Evolutionary conservation across 768 basidiomycete species (phyloP), one percentile per base, ranked within the genome.

Genomic region (Astraeus odoratus): DNA sequence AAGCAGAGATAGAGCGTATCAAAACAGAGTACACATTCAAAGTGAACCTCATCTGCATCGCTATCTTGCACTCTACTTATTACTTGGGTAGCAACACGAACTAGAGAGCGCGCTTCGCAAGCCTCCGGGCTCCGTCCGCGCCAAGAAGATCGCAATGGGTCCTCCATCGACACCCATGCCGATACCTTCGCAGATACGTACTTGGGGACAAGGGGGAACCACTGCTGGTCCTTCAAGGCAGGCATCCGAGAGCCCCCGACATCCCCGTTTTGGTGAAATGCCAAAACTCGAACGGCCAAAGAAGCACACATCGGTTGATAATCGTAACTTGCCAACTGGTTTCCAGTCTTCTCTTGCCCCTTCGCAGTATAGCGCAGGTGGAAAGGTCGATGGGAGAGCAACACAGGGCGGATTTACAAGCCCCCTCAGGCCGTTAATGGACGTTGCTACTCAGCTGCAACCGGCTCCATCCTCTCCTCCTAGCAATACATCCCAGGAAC

Each of bases 21-120:
- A 80, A 75, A 54, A 84, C 85, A 1, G 77, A 84, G 46, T 75
- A 77, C 35, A 68, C 73, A 19, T 87, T 89, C 69, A 83, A 77
- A 65, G 86, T 83, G 64, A 42, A 70, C 37, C 23, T 39, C 51
- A 19, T 47, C 8, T 10, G 6, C 15, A 9, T 46, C 9, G 46
- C n/a, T 42, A 29, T 52, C 16, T 19, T 43, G 19, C 41, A 24
- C 38, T 42, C 23, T 29, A 40, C 34, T 61, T 41, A 57, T 49
- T 24, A 31, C 34, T 42, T 49, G 42, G 43, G 46, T 51, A 86
- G 84, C 81, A 81, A 73, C 82, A 81, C 53, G 83, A 85, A 57
- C 47, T 81, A 24, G 83, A 84, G 50, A 73, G 74, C 3, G 66
- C 78, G 10, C 56, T 65, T 18, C 74, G 78, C 15, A 82, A 72